Evolutionary conservation across 352 stramenopile species (phyloP), one percentile per base, ranked within the genome.

Genomic region (Globisporangium takayamanum): DNA sequence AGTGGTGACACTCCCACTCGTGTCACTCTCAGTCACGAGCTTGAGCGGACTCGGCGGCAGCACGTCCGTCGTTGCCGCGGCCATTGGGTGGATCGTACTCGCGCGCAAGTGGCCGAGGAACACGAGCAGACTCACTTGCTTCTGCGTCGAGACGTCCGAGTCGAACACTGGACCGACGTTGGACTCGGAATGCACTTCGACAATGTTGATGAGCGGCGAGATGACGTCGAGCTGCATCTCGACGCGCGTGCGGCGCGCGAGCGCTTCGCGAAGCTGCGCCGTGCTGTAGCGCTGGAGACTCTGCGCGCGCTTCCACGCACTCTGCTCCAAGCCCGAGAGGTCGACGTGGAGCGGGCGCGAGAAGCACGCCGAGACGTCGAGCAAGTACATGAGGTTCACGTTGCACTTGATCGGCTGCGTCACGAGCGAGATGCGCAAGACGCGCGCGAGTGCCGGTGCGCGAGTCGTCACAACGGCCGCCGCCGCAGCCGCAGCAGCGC

Each of bases 361-460:
- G 57, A 94, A 93, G 18, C 93, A 87, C 16, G 74, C 63, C 18
- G 80, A 64, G 0, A 92, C 68, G 48, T 78, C 63, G 5, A 94
- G 72, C 47, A 93, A 60, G 55, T 89, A 89, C 53, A 84, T 80
- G 51, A 92, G 45, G 50, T 90, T 87, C 15, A 92, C 72, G 52
- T 86, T 81, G 60, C 78, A 90, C 62, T 88, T 88, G 57, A 94
- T 85, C 1, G 82, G 78, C 62, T 94, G 84, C 7, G 83, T 88
- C 47, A 92, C 77, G 4, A 94, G 72, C 16, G 72, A 87, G 12
- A 94, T 62, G 4, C 69, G 55, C 10, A 94, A 66, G 25, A 78
- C 51, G 25, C 73, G 64, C 12, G 62, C 60, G 20, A 60, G 22
- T 25, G 39, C 55, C n/a, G 53, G 47, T 2, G 52, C 41, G n/a